Percentiles rank a stretch among this genome's conserved stretches.
Evolutionary conservation across 2,329 filamentous ascomycete genomes (phyloP).

Genomic region (Fusarium sp.): DNA sequence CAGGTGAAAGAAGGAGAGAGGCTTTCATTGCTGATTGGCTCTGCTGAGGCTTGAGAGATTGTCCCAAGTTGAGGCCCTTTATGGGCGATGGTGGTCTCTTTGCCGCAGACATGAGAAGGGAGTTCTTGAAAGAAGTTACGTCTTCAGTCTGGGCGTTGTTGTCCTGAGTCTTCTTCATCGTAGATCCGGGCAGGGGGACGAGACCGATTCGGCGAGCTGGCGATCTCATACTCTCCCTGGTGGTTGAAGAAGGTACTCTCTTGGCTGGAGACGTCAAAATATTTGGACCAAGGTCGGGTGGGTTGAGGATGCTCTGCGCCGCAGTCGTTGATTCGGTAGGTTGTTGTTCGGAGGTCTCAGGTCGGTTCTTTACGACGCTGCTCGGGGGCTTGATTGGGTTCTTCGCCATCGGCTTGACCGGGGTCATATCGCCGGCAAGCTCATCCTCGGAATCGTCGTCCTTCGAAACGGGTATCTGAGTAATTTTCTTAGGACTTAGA

Average conservation of each 20-base stretch:
- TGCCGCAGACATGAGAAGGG: constrained; percentile 60
- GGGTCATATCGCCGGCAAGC: constrained; percentile 61
- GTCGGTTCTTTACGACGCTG: constrained; percentile 22
- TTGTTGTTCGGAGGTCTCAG: constrained; percentile 24
- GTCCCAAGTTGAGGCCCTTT: constrained; percentile 49
- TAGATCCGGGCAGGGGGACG: constrained; percentile 47
- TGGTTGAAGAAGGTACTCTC: constrained; percentile 60
- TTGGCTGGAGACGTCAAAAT: constrained; percentile 65
- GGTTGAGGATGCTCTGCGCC: constrained; percentile 45
- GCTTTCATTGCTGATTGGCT: constrained; percentile 54
- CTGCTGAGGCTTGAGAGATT: constrained; percentile 43
- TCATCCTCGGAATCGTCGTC: constrained; percentile 68
- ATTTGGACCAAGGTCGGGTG: constrained; percentile 50
- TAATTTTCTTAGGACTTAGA: constrained; percentile 71
- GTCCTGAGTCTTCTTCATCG: constrained; percentile 42
- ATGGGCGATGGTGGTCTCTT: constrained; percentile 59
- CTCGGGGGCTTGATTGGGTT: constrained; percentile 62
- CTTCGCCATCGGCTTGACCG: constrained; percentile 62
- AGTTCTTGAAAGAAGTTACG: constrained; percentile 52
- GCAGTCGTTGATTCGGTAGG: constrained; percentile 40
- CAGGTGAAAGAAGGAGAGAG: constrained; percentile 61
- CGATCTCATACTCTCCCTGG: constrained; percentile 64
- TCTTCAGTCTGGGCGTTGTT: constrained; percentile 25
- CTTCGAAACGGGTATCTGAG: constrained; percentile 60
- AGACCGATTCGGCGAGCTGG: constrained; percentile 59